These are phyloP conservation scores for Malus fusca DNA, from an alignment of 306 rosid genomes.

Conservation along the genomic window DNA sequence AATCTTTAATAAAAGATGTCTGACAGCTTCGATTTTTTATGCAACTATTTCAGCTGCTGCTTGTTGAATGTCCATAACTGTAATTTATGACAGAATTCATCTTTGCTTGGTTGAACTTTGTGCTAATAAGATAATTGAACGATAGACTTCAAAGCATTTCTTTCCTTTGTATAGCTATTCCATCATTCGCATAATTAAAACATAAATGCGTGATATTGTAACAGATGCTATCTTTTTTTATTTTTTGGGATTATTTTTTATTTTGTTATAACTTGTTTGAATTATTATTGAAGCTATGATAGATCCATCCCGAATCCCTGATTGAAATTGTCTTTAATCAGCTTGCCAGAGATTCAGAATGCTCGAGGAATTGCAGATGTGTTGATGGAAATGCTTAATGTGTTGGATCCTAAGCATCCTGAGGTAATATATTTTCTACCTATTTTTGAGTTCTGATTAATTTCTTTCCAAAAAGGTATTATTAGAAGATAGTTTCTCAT, in stretches of 20 bases:
- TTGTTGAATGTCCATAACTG: not conserved
- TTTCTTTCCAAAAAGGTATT: not conserved
- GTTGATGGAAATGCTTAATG: conserved; percentile 82
- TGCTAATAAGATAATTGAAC: not conserved
- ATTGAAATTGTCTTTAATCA: conserved; percentile 28
- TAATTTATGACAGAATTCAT: not conserved
- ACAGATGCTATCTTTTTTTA: not conserved
- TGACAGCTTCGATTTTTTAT: not conserved
- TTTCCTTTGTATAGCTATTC: not conserved
- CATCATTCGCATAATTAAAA: not conserved
- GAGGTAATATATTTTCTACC: conserved; percentile 37
- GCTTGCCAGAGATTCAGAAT: conserved; percentile 69
- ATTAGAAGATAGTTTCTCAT: not conserved
- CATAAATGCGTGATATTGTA: not conserved
- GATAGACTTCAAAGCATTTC: not conserved
- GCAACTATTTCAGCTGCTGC: not conserved
- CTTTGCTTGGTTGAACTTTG: not conserved
- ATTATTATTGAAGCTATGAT: not conserved
- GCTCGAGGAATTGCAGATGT: conserved; percentile 81
- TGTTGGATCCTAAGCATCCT: conserved; percentile 67
- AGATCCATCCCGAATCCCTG: conserved; percentile 7
- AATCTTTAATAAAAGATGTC: not conserved
- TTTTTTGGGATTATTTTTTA: not conserved
- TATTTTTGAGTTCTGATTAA: not conserved
- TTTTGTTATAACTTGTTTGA: not conserved